These are phyloP conservation scores for Entomortierella lignicola DNA, from an alignment of 192 early-diverging fungal species.

Conservation along the genomic window DNA sequence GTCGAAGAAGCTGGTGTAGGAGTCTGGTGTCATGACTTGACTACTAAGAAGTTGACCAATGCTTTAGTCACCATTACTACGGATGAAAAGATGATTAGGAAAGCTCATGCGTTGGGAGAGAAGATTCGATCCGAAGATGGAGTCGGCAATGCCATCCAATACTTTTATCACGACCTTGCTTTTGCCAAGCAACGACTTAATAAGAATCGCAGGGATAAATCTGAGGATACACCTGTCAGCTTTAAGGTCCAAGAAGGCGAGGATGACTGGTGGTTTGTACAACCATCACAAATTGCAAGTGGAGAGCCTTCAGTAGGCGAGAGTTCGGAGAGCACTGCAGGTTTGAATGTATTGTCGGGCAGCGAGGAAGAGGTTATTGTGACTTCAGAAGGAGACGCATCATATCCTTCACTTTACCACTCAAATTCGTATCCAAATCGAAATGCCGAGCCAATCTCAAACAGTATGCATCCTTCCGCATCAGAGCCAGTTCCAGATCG, in stretches of 20 bases:
- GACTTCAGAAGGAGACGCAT: slow-evolving; percentile 13
- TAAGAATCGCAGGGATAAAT: slow-evolving; percentile 37
- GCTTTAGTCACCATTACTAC: slow-evolving; percentile 64
- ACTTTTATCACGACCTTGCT: slow-evolving; percentile 72
- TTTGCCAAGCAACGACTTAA: slow-evolving; percentile 57
- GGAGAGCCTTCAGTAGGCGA: slow-evolving; percentile 30
- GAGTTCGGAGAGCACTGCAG: slow-evolving; percentile 36
- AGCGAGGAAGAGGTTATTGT: slow-evolving; percentile 36
- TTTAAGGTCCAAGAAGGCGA: slow-evolving; percentile 30
- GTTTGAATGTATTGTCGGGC: slow-evolving; percentile 31
- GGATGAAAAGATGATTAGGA: slow-evolving; percentile 65
- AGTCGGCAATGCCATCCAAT: slow-evolving; percentile 65
- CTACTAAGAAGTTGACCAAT: slow-evolving; percentile 59
- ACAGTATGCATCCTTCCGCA: slow-evolving; percentile 1
- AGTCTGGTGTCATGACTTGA: slow-evolving; percentile 66
- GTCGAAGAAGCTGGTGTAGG: slow-evolving; percentile 75
- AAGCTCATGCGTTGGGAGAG: slow-evolving; percentile 59
- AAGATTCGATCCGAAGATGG: slow-evolving; percentile 72
- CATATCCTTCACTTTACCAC: slow-evolving; percentile 1
- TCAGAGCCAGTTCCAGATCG: slow-evolving; percentile 44
- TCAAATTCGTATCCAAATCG: slow-evolving; percentile 14
- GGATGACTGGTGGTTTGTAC: slow-evolving; percentile 43
- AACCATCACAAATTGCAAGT: slow-evolving; percentile 20
- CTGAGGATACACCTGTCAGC: slow-evolving; percentile 35
- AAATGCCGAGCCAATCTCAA: slow-evolving; percentile 18